Conservation (phyloP, 805 yeast genomes). For the Saccharomyces paradoxus region DNA sequence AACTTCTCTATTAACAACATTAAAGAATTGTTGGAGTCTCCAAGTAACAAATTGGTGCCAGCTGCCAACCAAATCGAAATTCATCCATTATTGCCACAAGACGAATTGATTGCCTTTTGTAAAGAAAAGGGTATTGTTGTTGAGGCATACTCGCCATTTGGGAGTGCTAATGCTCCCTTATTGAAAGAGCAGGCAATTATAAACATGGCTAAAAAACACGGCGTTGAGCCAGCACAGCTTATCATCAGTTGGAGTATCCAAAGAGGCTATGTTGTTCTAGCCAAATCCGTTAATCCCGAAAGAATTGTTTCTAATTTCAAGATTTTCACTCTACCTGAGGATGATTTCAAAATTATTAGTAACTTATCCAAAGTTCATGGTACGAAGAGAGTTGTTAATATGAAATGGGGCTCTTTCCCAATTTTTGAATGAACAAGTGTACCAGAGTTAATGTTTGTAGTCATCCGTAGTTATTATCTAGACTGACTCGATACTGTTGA, state of each 20-base stretch:
- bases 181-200: conserved; percentile 37
- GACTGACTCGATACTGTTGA: background rate
- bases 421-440: conserved; percentile 13
- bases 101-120: conserved; percentile 46
- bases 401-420: conserved; percentile 22
- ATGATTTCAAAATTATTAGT: conserved; percentile 29
- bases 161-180: conserved; percentile 49
- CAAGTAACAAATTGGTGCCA: conserved; percentile 49
- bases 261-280: conserved; percentile 48
- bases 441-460: background rate
- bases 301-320: conserved; percentile 36
- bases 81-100: conserved; percentile 66
- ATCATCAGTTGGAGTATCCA: conserved; percentile 52
- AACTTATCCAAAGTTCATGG: conserved; percentile 23
- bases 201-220: conserved; percentile 37
- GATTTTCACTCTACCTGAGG: conserved; percentile 28
- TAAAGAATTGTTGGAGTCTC: conserved; percentile 40
- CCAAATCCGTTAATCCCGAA: conserved; percentile 39
- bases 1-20: conserved; percentile 54
- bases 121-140: conserved; percentile 44
- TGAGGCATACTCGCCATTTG: conserved; percentile 77
- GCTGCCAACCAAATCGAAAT: conserved; percentile 69
- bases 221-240: conserved; percentile 40
- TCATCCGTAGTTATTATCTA: background rate
- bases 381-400: conserved; percentile 25